Conservation (phyloP, 2,329 filamentous ascomycete species). For the Aspergillus carbonarius region DNA sequence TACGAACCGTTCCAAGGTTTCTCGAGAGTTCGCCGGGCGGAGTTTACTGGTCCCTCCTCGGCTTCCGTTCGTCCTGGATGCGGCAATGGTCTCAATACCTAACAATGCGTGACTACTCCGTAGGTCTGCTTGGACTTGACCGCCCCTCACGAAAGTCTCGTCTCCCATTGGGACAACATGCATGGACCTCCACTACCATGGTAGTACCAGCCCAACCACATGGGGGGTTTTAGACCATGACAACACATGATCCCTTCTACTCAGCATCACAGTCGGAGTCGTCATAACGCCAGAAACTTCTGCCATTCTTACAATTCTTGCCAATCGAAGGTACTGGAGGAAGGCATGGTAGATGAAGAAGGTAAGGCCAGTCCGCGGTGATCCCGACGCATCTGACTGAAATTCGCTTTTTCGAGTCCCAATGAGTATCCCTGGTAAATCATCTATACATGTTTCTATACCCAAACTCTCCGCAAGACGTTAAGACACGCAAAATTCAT, state of each 20-base stretch:
- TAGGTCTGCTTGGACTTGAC: neutral
- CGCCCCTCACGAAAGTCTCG: neutral
- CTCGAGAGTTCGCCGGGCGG: neutral
- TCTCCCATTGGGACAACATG: neutral
- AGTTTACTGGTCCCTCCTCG: neutral
- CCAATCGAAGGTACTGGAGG: neutral
- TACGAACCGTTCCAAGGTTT: neutral
- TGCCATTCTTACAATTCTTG: constrained; percentile 2
- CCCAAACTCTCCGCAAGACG: constrained; percentile 19
- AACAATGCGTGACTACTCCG: neutral
- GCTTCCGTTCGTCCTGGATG: neutral
- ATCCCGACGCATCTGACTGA: constrained; percentile 7
- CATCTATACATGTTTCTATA: constrained; percentile 30
- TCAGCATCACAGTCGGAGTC: neutral
- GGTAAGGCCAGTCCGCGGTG: constrained; percentile 10
- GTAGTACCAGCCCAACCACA: neutral
- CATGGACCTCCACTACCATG: neutral
- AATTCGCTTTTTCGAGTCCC: constrained; percentile 19
- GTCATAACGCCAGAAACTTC: constrained; percentile 8
- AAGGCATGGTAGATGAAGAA: constrained; percentile 5
- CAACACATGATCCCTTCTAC: neutral
- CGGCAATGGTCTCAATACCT: neutral
- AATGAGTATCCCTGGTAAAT: constrained; percentile 19
- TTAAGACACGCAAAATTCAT: constrained; percentile 14
- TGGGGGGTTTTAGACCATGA: neutral